Base-by-base conservation (phyloP, 768 basidiomycete genomes). In the Hericium alpestre region DNA sequence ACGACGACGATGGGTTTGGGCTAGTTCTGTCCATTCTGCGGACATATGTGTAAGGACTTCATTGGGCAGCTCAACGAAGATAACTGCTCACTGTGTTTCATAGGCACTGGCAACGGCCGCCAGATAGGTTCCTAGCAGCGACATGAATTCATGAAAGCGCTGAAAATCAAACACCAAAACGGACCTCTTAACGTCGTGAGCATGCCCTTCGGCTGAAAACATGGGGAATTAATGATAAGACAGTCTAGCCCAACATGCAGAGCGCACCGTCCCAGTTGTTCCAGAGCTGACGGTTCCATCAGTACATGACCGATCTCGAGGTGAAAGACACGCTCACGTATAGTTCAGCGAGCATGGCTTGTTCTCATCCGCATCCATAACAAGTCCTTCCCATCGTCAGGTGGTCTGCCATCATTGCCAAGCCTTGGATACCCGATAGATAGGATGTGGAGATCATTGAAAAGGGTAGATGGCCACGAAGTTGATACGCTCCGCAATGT, bases 51-150 rank as follows among this genome's bases (percentile, higher is more conserved):
- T 52, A 46, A 60, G 23, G 3, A 20, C 16, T 22, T n/a, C 43
- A 22, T 32, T 32, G 8, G 9, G 32, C 32, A 10, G 8, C 8
- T 32, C 32, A 7, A 6, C 9, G 8, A 32, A 7, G 32, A 2
- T 32, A 32, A 32, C 51, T 47, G 69, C 79, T 63, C 65, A 87
- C 89, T 76, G 76, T 48, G 81, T 79, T 65, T 93, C 90, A 54
- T 79, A 82, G 1, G 86, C 86, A 63, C 92, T 91, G 2, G 79
- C 88, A 46, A 91, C 69, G 8, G 87, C 89, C 25, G 86, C 90
- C 15, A 94, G 74, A 67, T 93, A 94, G 12, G 85, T 83, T 5
- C 90, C 87, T 87, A 54, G 18, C 16, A 38, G 2, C 8, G 32
- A 32, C 5, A 25, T 7, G 32, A 32, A 32, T 32, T 32, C 32